These are phyloP conservation scores for Dysphania ambrosioides DNA, from an alignment of 148 eudicot genomes.

Conservation along the genomic window DNA sequence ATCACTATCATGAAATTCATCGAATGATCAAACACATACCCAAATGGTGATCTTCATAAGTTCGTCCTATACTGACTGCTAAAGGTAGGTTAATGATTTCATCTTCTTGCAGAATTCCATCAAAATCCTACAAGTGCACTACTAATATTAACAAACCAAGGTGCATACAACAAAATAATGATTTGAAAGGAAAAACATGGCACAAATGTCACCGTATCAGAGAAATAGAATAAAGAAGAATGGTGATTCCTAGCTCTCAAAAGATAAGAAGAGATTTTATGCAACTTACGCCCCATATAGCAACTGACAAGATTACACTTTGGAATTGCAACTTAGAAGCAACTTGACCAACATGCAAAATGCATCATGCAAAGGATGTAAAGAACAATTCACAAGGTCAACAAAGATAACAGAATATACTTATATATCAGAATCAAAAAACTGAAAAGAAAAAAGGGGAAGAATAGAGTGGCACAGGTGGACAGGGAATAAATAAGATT, in stretches of 20 bases:
- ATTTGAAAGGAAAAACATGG: background rate
- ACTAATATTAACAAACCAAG: slow-evolving; percentile 11
- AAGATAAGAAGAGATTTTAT: background rate
- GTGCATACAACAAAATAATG: background rate
- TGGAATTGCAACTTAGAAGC: background rate
- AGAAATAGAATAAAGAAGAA: background rate
- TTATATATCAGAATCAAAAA: background rate
- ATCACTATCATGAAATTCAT: background rate
- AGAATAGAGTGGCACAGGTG: background rate
- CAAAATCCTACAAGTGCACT: slow-evolving; percentile 36
- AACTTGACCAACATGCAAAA: background rate
- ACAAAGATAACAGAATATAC: background rate
- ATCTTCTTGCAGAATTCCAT: slow-evolving; percentile 36
- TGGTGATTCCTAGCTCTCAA: background rate
- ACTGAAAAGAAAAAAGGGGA: background rate
- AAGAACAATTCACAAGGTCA: background rate
- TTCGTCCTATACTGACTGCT: slow-evolving; percentile 32
- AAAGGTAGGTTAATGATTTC: slow-evolving; percentile 34
- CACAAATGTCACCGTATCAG: background rate
- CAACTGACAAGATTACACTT: background rate
- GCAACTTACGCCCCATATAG: background rate
- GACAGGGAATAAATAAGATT: background rate
- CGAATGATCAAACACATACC: slow-evolving; percentile 31
- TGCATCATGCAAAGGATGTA: slow-evolving; percentile 4
- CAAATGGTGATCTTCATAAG: slow-evolving; percentile 46